Evolutionary conservation across 805 yeast species (phyloP).

Genomic region (Peterozyma xylosa): DNA sequence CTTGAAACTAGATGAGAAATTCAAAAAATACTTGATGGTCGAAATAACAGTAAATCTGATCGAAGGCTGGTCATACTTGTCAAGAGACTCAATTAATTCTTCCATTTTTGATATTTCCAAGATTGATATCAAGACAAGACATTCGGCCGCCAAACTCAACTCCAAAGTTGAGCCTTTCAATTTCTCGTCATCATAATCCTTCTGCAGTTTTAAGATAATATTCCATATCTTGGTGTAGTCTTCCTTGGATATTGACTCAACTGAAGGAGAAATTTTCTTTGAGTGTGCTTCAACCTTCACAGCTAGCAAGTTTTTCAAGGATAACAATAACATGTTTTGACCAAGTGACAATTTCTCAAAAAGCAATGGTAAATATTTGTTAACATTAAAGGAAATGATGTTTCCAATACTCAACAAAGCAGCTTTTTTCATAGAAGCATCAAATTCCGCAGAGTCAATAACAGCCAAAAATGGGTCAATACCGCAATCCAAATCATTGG

Average conservation of each 20-base stretch:
- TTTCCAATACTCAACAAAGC: constrained; percentile 50
- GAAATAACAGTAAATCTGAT: constrained; percentile 19
- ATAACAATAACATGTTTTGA: constrained; percentile 19
- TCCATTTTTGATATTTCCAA: constrained; percentile 7
- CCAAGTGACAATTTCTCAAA: constrained; percentile 20
- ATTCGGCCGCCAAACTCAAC: constrained; percentile 16
- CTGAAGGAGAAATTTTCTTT: constrained; percentile 14
- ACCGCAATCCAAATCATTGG: constrained; percentile 22
- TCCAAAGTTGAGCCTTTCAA: constrained; percentile 8
- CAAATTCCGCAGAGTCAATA: constrained; percentile 21
- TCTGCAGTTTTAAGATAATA: not conserved
- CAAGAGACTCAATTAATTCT: constrained; percentile 10
- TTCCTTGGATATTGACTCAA: constrained; percentile 17
- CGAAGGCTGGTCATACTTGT: constrained; percentile 8
- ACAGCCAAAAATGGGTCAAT: constrained; percentile 27
- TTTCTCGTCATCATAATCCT: not conserved
- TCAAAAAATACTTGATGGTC: constrained; percentile 18
- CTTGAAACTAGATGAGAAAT: constrained; percentile 7
- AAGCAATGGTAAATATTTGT: constrained; percentile 29
- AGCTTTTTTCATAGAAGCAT: constrained; percentile 29
- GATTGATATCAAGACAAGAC: constrained; percentile 15
- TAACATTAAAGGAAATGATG: constrained; percentile 31
- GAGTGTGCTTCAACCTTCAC: constrained; percentile 8
- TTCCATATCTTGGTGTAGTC: constrained; percentile 8
- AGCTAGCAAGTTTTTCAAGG: constrained; percentile 15